Percentiles rank a stretch among this genome's conserved stretches.
These are phyloP conservation scores for Aquilaria sinensis DNA, from an alignment of 345 rosid genomes.

Conservation along the genomic window DNA sequence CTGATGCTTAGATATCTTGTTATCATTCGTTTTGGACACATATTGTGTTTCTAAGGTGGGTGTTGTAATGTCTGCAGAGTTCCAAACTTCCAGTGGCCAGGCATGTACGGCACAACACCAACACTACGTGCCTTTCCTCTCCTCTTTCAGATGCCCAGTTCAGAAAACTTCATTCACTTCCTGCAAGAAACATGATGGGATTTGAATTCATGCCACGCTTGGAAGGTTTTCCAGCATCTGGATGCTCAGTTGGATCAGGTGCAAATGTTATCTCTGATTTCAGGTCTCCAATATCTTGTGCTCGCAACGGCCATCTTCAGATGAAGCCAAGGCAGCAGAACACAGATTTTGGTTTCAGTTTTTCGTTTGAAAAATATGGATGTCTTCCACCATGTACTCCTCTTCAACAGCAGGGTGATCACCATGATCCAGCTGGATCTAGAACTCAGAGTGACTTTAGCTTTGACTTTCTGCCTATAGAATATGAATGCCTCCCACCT, in stretches of 20 bases:
- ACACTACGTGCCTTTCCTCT: slow-evolving; percentile 22
- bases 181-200: slow-evolving; percentile 25
- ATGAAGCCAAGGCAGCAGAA: slow-evolving; percentile 26
- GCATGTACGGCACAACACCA: slow-evolving; percentile 18
- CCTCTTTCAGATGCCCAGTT: slow-evolving; percentile 22
- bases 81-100: slow-evolving; percentile 18
- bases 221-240: slow-evolving; percentile 22
- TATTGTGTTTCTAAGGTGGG: slow-evolving; percentile 10
- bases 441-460: slow-evolving; percentile 10
- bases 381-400: slow-evolving; percentile 24
- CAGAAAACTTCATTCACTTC: slow-evolving; percentile 19
- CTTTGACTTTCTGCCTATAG: slow-evolving; percentile 23
- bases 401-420: slow-evolving; percentile 21
- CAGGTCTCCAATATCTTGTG: slow-evolving; percentile 24
- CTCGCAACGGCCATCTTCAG: slow-evolving; percentile 18
- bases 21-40: neutral
- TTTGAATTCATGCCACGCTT: slow-evolving; percentile 21
- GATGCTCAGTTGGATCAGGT: slow-evolving; percentile 24
- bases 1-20: neutral
- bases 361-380: slow-evolving; percentile 18
- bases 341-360: slow-evolving; percentile 21
- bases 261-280: slow-evolving; percentile 20
- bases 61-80: slow-evolving; percentile 26
- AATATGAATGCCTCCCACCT: slow-evolving; percentile 24
- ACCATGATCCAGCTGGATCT: slow-evolving; percentile 13